Base-by-base conservation (phyloP, 1,284 basidiomycete species). In the Irpex sp. region DNA sequence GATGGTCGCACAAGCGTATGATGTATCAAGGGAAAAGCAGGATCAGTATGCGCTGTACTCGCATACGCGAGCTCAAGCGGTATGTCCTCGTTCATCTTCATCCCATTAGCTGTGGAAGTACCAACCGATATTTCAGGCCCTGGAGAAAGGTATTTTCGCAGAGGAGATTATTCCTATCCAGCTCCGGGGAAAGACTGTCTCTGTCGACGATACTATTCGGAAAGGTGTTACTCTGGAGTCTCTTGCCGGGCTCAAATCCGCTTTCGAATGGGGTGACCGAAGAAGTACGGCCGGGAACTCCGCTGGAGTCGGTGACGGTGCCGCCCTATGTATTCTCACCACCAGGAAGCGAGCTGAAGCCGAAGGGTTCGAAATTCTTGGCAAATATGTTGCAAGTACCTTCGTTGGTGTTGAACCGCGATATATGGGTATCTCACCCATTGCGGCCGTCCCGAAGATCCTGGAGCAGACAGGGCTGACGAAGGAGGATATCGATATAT, bases 221-320 rank as follows among this genome's bases (percentile, higher is more conserved):
- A 81, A 84, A 15, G 90, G 89, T 7, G 90, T 93, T n/a, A 91
- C 88, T 1, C 69, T 78, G 33, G 88, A 93, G 66, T 83, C 83
- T 1, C 82, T 95, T 9, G 76, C 83, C 7, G 81, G 80, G 60
- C 79, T 94, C 59, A 91, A 89, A 68, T 81, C 92, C 4, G 90
- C 83, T 3, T 94, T 94, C 6, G 79, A 93, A 61, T 95, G 93
- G 90, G 91, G 90, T 13, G 79, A 85, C 37, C 77, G 81, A 4
- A 82, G 86, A 3, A 94, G 92, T 0, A 96, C 94, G 70, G 87
- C 94, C 56, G 92, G 92, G 19, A 98, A 98, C 75, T 94, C 96
- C 0, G 96, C 94, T 66, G 95, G 96, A 62, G 86, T 98, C 36
- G 95, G 95, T 8, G 97, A 99, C 74, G 97, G 97, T 61, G 97